phyloP scores from a whole-genome alignment of 202 grass and related monocot genomes.

The Tripidium arundinaceum region DNA sequence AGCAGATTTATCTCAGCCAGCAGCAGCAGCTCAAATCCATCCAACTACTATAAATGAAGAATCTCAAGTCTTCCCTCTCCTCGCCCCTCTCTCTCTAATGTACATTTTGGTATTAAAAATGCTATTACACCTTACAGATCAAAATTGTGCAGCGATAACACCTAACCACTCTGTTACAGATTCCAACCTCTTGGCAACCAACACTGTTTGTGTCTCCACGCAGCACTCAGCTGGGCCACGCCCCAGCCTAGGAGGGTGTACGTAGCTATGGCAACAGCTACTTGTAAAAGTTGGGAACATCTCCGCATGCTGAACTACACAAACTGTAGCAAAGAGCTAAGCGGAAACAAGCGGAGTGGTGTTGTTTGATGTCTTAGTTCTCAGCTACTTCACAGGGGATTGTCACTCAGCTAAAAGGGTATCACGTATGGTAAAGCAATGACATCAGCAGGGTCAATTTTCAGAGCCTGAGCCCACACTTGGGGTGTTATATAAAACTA shows the following conservation, averaged over 20 bases:
- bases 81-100: conserved; percentile 37
- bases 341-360: conserved; percentile 15
- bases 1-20: conserved; percentile 39
- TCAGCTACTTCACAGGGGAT: conserved; percentile 14
- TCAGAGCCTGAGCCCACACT: conserved; percentile 56
- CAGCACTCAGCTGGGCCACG: conserved; percentile 24
- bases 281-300: conserved; percentile 26
- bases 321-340: conserved; percentile 38
- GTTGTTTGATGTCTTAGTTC: conserved; percentile 24
- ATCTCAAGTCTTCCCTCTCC: conserved; percentile 37
- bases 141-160: conserved; percentile 63
- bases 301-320: conserved; percentile 32
- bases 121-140: conserved; percentile 66
- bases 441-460: conserved; percentile 44
- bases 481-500: no score
- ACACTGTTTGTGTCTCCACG: neutral
- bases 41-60: conserved; percentile 63
- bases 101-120: conserved; percentile 59
- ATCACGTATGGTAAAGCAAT: conserved; percentile 54
- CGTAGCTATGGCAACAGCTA: conserved; percentile 28
- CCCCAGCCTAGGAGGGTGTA: conserved; percentile 16
- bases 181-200: conserved; percentile 4
- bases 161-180: conserved; percentile 29
- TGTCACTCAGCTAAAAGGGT: conserved; percentile 45
- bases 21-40: conserved; percentile 31